Evolutionary conservation across 768 basidiomycete genomes (phyloP).

Genomic region (Leccinum fibrillosum): DNA sequence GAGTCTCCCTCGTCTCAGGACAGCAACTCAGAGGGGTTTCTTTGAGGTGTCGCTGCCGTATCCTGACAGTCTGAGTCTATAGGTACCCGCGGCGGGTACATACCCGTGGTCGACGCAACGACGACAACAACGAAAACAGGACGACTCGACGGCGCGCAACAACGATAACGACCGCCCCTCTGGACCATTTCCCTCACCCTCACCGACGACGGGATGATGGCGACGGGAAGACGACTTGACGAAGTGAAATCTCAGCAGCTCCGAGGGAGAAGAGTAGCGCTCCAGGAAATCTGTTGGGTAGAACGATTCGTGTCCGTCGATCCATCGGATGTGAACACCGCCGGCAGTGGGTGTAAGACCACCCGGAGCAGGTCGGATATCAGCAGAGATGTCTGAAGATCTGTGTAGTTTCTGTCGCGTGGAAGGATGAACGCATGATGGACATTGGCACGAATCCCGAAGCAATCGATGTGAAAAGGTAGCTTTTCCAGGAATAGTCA

Average conservation of each 20-base stretch:
- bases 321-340: slow-evolving; percentile 55
- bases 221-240: no score
- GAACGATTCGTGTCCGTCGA: slow-evolving; percentile 56
- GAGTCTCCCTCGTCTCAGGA: no score
- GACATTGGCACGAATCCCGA: slow-evolving; percentile 79
- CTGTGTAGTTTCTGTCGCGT: slow-evolving; percentile 75
- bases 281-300: slow-evolving; percentile 49
- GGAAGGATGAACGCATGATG: slow-evolving; percentile 69
- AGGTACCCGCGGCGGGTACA: no score
- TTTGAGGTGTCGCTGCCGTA: no score
- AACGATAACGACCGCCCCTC: no score
- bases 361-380: slow-evolving; percentile 43
- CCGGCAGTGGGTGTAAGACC: slow-evolving; percentile 41
- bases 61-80: no score
- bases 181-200: no score
- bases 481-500: slow-evolving; percentile 34
- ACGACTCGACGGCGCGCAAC: no score
- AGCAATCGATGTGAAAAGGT: slow-evolving; percentile 73
- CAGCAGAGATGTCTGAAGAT: slow-evolving; percentile 59
- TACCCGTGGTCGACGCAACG: no score
- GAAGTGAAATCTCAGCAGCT: slow-evolving; percentile 40
- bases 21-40: no score
- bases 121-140: no score
- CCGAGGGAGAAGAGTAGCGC: slow-evolving; percentile 39
- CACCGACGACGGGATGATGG: no score